phyloP scores from a whole-genome alignment of 306 rosid species.

The Crataegus laevigata region DNA sequence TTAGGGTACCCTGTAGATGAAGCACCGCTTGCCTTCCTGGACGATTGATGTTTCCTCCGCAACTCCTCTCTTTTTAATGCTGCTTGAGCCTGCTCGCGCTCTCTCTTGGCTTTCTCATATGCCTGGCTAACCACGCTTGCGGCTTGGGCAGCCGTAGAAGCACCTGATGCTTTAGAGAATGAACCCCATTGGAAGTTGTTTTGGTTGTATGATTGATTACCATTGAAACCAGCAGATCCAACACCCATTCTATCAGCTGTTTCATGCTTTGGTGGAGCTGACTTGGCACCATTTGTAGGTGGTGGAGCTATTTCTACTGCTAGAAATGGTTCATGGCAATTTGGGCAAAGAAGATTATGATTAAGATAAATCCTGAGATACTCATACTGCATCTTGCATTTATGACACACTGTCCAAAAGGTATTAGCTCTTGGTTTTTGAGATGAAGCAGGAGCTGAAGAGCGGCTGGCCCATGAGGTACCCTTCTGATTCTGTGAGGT shows the following conservation, averaged over 20 bases:
- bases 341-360: constrained; percentile 88
- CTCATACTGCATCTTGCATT: constrained; percentile 95
- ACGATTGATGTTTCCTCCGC: constrained; percentile 49
- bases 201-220: constrained; percentile 26
- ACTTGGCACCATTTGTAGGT: constrained; percentile 54
- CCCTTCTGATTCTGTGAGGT: constrained; percentile 4
- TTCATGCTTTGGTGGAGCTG: constrained; percentile 43
- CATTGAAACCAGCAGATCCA: constrained; percentile 33
- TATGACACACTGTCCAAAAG: constrained; percentile 86
- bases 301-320: constrained; percentile 82
- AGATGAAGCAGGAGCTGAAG: constrained; percentile 46
- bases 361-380: constrained; percentile 80
- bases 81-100: constrained; percentile 87
- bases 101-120: constrained; percentile 83
- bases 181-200: constrained; percentile 68
- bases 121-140: constrained; percentile 88
- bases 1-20: constrained; percentile 30
- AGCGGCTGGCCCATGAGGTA: constrained; percentile 29
- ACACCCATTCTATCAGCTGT: constrained; percentile 34
- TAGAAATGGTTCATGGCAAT: constrained; percentile 74
- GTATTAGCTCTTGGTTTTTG: constrained; percentile 52
- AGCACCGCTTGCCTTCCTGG: constrained; percentile 37
- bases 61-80: constrained; percentile 51
- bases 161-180: constrained; percentile 54
- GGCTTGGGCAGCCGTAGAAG: constrained; percentile 77